A percentile compares a stretch with the other conserved stretches of the same genome.
These are phyloP conservation scores for Aspergillus spinulosporus DNA, from an alignment of 2,329 filamentous ascomycete genomes.

Conservation along the genomic window DNA sequence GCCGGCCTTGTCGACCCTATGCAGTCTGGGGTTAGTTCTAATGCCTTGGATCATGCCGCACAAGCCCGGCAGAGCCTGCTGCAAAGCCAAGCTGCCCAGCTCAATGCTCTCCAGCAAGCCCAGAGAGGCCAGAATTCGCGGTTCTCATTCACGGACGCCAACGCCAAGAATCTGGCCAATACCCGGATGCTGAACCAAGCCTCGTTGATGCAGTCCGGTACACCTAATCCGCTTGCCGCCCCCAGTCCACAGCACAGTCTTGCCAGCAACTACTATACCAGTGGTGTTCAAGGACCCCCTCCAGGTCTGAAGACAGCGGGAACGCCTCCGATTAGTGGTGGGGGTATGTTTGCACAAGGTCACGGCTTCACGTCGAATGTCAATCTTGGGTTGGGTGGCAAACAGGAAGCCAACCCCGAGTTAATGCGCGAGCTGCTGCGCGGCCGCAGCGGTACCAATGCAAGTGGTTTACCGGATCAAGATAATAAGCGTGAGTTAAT, in stretches of 20 bases:
- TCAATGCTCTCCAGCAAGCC: slow-evolving; percentile 57
- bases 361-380: slow-evolving; percentile 71
- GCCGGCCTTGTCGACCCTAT: slow-evolving; percentile 54
- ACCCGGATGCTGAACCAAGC: slow-evolving; percentile 56
- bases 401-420: slow-evolving; percentile 73
- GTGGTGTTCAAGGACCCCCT: slow-evolving; percentile 86
- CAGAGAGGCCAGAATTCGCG: slow-evolving; percentile 83
- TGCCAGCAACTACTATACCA: slow-evolving; percentile 73
- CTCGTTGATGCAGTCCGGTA: slow-evolving; percentile 40
- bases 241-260: slow-evolving; percentile 44
- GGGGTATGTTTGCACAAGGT: slow-evolving; percentile 84
- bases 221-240: slow-evolving; percentile 39
- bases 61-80: slow-evolving; percentile 48
- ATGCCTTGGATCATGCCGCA: slow-evolving; percentile 42
- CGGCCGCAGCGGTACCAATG: slow-evolving; percentile 59
- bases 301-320: slow-evolving; percentile 93
- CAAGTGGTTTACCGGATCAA: slow-evolving; percentile 69
- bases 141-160: slow-evolving; percentile 77
- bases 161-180: slow-evolving; percentile 56
- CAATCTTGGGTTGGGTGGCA: slow-evolving; percentile 64
- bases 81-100: slow-evolving; percentile 50
- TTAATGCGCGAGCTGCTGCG: slow-evolving; percentile 81
- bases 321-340: slow-evolving; percentile 81
- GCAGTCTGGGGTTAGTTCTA: slow-evolving; percentile 32
- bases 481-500: slow-evolving; percentile 99